Evolutionary conservation across 164 flowering plant species (phyloP).

Genomic region (Cinnamomum chago): DNA sequence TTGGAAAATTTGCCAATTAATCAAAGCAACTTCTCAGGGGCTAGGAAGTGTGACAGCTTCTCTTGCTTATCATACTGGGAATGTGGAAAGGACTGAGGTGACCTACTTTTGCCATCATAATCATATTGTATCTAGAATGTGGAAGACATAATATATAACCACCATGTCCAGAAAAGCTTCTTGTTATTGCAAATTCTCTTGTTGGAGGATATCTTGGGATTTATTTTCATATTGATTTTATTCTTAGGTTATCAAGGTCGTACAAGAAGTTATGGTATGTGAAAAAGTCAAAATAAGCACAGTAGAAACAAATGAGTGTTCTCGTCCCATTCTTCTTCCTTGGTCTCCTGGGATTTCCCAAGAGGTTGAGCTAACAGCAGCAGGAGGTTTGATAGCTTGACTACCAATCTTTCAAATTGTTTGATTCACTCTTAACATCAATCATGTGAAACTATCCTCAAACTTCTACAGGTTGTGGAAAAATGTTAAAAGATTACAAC

Average conservation of each 20-base stretch:
- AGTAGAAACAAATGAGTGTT: constrained; percentile 19
- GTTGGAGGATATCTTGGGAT: neutral
- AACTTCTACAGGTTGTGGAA: constrained; percentile 65
- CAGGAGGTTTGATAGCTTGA: constrained; percentile 55
- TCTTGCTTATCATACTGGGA: constrained; percentile 45
- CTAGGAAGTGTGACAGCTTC: constrained; percentile 70
- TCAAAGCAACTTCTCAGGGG: constrained; percentile 60
- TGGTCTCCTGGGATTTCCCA: constrained; percentile 79
- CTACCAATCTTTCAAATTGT: neutral
- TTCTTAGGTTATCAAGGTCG: constrained; percentile 57
- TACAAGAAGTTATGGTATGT: constrained; percentile 84
- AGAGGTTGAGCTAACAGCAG: constrained; percentile 67
- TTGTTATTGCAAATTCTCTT: neutral
- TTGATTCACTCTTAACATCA: neutral
- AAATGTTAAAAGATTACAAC: constrained; percentile 54
- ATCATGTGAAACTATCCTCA: neutral
- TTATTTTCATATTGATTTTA: neutral
- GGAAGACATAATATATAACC: neutral
- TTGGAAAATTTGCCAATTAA: constrained; percentile 45
- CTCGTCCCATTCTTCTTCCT: constrained; percentile 60
- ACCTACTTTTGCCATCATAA: constrained; percentile 4
- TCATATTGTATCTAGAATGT: neutral
- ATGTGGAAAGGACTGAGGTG: constrained; percentile 52
- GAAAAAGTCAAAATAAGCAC: constrained; percentile 47
- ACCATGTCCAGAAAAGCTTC: neutral